Base-by-base conservation (phyloP, 805 yeast species). In the Yarrowia keelungensis region DNA sequence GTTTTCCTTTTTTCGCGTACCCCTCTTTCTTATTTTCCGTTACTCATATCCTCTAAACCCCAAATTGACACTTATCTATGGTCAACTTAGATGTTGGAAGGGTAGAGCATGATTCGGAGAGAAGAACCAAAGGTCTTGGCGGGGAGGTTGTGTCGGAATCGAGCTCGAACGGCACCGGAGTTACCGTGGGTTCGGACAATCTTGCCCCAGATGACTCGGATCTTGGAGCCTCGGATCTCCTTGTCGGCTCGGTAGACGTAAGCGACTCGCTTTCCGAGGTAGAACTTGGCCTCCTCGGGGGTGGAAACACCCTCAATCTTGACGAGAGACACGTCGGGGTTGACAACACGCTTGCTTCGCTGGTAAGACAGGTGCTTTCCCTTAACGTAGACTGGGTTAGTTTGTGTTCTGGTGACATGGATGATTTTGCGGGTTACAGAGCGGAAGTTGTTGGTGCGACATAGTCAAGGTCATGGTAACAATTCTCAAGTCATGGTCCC, bases 341-440 rank as follows among this genome's bases (percentile, higher is more conserved):
- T 91, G 89, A 89, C 92, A 82, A 90, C 91, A 84, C 88, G 89
- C 92, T 95, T 95, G 79, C 98, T 92, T 87, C 99, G 96, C 89
- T 95, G 98, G 97, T 94, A 95, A 79, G 98, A 93, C 81, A 95
- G 83, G 91, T 95, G 99, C 89, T 94, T 95, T 86, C 98, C 99
- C 89, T 94, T 95, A 86, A 95, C 98, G 97, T 95, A 95, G 87
- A 95, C 74, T 73, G 71, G 66, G 71, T 68, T 70, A 69, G 72
- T 67, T 36, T 69, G 35, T 32, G 42, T n/a, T 10, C 5, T 11
- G 10, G 39, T 9, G 10, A 10, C 39, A 38, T 38, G 39, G 39
- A 11, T 38, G 7, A 26, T 5, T 3, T 26, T 26, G 7, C 32
- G 32, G 32, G 32, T 26, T 26, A 26, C 32, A 26, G 7, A 26